A percentile compares a stretch with the other conserved stretches of the same genome.
Evolutionary conservation across 805 yeast species (phyloP).

Genomic region (Osmozyma mogii): DNA sequence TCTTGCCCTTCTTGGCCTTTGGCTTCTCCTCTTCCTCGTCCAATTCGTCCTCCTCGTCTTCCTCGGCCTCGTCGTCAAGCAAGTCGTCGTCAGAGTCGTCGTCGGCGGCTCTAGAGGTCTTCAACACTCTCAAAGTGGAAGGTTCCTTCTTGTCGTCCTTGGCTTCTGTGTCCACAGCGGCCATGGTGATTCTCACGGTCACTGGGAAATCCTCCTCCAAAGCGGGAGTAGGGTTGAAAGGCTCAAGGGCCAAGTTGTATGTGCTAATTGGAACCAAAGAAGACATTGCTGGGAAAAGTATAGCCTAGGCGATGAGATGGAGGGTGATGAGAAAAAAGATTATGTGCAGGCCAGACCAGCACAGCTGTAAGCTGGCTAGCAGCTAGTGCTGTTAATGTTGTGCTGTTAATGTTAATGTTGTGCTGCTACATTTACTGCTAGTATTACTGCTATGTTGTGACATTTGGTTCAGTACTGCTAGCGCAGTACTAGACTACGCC

Average conservation of each 20-base stretch:
- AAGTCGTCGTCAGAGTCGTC: conserved; percentile 39
- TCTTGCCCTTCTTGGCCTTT: conserved; percentile 13
- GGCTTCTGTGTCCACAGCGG: conserved; percentile 89
- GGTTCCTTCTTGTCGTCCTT: conserved; percentile 77
- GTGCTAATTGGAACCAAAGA: conserved; percentile 77
- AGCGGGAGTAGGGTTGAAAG: conserved; percentile 84
- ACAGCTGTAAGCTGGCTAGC: not conserved
- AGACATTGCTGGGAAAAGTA: conserved; percentile 43
- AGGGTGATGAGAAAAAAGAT: not conserved
- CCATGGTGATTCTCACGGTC: conserved; percentile 86
- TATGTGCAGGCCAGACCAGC: not conserved
- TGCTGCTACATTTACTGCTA: too few species aligned
- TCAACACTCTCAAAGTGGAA: conserved; percentile 82
- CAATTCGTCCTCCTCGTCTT: conserved; percentile 37
- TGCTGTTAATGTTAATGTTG: too few species aligned
- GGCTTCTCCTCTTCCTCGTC: conserved; percentile 38
- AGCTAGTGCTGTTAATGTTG: not conserved
- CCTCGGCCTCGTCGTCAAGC: conserved; percentile 37
- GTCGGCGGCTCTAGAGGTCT: conserved; percentile 44
- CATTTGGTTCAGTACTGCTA: too few species aligned
- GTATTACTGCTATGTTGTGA: too few species aligned
- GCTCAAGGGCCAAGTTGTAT: conserved; percentile 75
- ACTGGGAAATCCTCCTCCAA: conserved; percentile 81
- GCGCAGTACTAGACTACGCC: not conserved
- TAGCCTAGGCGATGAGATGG: not conserved